A percentile compares a stretch with the other conserved stretches of the same genome.
These are phyloP conservation scores for Pulveroboletus ravenelii DNA, from an alignment of 768 basidiomycete genomes.

Conservation along the genomic window DNA sequence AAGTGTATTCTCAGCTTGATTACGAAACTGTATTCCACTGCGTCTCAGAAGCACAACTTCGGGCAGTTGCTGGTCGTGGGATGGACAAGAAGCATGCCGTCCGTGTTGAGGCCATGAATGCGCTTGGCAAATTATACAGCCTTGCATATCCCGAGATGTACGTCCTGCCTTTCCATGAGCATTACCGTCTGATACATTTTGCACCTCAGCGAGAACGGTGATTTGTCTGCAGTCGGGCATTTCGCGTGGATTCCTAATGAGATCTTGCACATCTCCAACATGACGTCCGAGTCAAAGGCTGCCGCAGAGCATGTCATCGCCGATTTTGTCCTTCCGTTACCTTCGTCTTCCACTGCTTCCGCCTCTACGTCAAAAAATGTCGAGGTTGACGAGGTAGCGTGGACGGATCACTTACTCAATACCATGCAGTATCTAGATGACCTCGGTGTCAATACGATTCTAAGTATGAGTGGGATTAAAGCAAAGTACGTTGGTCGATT, in stretches of 20 bases:
- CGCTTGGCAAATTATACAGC: slow-evolving; percentile 72
- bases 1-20: slow-evolving; percentile 75
- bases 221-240: slow-evolving; percentile 63
- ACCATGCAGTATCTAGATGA: slow-evolving; percentile 69
- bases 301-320: slow-evolving; percentile 63
- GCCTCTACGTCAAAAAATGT: slow-evolving; percentile 41
- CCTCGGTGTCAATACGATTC: slow-evolving; percentile 49
- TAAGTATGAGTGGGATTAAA: slow-evolving; percentile 61
- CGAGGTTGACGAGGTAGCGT: slow-evolving; percentile 72
- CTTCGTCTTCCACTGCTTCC: slow-evolving; percentile 37
- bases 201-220: slow-evolving; percentile 66
- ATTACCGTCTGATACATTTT: background rate
- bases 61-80: slow-evolving; percentile 62
- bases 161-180: slow-evolving; percentile 24
- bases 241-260: slow-evolving; percentile 92
- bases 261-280: slow-evolving; percentile 54
- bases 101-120: slow-evolving; percentile 70
- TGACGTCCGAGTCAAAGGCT: slow-evolving; percentile 55
- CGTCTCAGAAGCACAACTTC: slow-evolving; percentile 59
- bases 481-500: slow-evolving; percentile 39
- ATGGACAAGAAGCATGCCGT: slow-evolving; percentile 79
- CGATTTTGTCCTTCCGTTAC: slow-evolving; percentile 81
- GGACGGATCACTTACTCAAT: slow-evolving; percentile 79
- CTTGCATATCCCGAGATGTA: slow-evolving; percentile 89
- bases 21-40: slow-evolving; percentile 89